A percentile compares a stretch with the other conserved stretches of the same genome.
These are phyloP conservation scores for Curvularia verruculosa DNA, from an alignment of 2,329 filamentous ascomycete genomes.

Conservation along the genomic window DNA sequence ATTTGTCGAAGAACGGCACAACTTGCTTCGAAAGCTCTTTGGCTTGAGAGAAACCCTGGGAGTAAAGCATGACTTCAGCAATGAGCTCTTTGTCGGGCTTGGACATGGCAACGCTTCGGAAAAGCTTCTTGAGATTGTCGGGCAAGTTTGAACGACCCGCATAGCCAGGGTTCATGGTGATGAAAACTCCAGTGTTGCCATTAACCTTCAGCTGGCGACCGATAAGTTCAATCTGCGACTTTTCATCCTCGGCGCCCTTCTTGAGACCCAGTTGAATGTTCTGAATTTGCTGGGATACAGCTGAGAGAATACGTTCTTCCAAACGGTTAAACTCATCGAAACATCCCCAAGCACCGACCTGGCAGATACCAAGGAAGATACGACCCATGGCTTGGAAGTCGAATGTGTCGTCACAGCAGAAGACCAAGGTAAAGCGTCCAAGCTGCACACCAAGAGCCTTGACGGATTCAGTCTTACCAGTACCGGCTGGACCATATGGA, in stretches of 20 bases:
- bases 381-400: conserved; percentile 99
- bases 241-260: conserved; percentile 79
- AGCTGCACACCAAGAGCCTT: conserved; percentile 97
- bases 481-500: conserved; percentile 95
- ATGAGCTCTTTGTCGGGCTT: conserved; percentile 99
- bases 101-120: conserved; percentile 99
- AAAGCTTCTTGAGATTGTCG: conserved; percentile 99
- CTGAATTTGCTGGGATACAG: conserved; percentile 98
- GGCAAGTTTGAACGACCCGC: conserved; percentile 96
- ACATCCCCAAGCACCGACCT: conserved; percentile 98
- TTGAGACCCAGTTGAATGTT: conserved; percentile 97
- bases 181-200: conserved; percentile 95
- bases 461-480: conserved; percentile 98
- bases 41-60: conserved; percentile 96
- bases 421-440: conserved; percentile 95
- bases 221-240: conserved; percentile 90
- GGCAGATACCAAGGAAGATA: conserved; percentile 98
- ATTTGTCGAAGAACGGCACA: conserved; percentile 97
- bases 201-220: conserved; percentile 90
- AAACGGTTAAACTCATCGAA: conserved; percentile 99
- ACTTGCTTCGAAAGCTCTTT: conserved; percentile 93
- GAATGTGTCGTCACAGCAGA: conserved; percentile 99
- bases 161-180: conserved; percentile 99
- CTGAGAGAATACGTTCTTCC: conserved; percentile 95
- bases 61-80: conserved; percentile 99